Evolutionary conservation across 441 rosid genomes (phyloP).

Genomic region (Populus hybrid): DNA sequence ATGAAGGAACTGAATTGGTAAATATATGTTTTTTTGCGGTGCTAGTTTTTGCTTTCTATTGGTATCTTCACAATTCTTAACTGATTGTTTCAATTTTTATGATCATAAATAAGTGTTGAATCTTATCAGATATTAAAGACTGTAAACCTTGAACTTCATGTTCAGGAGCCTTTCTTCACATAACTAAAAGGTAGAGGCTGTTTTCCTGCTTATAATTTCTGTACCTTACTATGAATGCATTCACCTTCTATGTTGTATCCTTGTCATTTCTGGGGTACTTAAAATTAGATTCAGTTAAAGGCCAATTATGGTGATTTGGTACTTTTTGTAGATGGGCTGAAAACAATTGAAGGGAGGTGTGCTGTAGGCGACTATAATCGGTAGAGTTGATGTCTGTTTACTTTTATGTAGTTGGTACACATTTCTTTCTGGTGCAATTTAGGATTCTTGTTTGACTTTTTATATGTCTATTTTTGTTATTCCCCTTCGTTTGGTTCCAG

Average conservation of each 20-base stretch:
- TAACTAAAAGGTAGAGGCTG: slow-evolving; percentile 40
- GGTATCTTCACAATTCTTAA: background rate
- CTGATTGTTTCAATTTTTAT: background rate
- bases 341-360: slow-evolving; percentile 70
- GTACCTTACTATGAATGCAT: background rate
- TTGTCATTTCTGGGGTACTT: no score
- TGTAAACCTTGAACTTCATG: slow-evolving; percentile 43
- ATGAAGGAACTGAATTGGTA: slow-evolving; percentile 37
- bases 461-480: background rate
- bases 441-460: background rate
- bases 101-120: slow-evolving; percentile 1
- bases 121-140: slow-evolving; percentile 36
- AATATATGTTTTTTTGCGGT: slow-evolving; percentile 31
- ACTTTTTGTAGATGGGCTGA: slow-evolving; percentile 40
- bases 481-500: slow-evolving; percentile 32
- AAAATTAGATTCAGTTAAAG: background rate
- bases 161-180: slow-evolving; percentile 60
- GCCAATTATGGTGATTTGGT: background rate
- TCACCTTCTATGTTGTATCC: background rate
- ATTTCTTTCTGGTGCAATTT: background rate
- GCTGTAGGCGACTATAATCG: slow-evolving; percentile 34
- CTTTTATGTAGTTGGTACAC: background rate
- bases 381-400: slow-evolving; percentile 31
- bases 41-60: background rate
- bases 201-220: background rate